Conservation (phyloP, 208 protist species). For the Acanthamoeba royreba region DNA sequence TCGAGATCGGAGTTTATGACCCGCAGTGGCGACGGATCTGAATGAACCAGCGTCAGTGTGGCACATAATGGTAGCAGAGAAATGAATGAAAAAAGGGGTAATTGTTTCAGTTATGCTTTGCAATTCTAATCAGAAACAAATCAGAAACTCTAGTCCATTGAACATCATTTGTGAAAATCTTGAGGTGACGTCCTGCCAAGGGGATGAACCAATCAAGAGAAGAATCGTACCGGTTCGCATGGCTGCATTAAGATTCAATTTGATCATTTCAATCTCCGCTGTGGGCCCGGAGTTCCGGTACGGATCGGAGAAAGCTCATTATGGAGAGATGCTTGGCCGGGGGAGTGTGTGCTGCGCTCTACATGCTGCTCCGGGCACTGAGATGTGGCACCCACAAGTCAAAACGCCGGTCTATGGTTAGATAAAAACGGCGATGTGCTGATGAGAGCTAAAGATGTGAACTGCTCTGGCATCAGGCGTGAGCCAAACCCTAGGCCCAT, state of each 20-base stretch:
- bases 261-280: no score
- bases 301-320: no score
- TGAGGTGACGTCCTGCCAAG: not conserved
- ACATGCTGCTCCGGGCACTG: no score
- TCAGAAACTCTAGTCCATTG: slow-evolving; percentile 24
- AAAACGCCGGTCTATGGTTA: not conserved
- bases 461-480: not conserved
- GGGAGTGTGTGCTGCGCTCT: no score
- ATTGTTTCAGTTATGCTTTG: not conserved
- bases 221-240: not conserved
- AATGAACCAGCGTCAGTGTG: no score
- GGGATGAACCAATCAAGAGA: not conserved
- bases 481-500: not conserved
- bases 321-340: no score
- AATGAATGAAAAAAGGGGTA: not conserved
- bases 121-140: not conserved
- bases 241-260: no score
- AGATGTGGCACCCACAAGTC: slow-evolving; percentile 8
- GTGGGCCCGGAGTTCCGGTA: no score
- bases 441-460: not conserved
- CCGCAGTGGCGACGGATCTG: no score
- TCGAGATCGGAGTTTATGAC: no score
- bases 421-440: slow-evolving; percentile 5
- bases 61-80: no score
- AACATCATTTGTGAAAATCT: not conserved